Evolutionary conservation across 129 eudicot species (phyloP).

Genomic region (Helianthus tuberosus): DNA sequence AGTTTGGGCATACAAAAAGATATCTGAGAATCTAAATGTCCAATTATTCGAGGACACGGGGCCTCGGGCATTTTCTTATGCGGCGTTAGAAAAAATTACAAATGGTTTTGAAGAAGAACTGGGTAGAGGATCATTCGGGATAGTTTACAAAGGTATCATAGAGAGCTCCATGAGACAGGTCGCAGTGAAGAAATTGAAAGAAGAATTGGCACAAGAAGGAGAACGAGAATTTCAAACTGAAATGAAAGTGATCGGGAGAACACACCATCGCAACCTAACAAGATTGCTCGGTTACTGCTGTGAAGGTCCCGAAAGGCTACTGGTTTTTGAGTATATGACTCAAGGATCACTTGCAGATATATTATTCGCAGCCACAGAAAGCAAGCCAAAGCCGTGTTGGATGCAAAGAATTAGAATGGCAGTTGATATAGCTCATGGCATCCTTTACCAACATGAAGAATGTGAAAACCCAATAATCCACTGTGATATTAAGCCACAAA

Average conservation of each 20-base stretch:
- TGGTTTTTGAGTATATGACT: slow-evolving; percentile 51
- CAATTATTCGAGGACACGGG: slow-evolving; percentile 18
- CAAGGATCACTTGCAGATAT: slow-evolving; percentile 52
- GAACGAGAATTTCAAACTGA: slow-evolving; percentile 50
- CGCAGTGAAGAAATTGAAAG: slow-evolving; percentile 38
- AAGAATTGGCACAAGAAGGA: background rate
- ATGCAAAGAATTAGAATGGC: slow-evolving; percentile 26
- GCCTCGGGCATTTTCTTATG: slow-evolving; percentile 36
- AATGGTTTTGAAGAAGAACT: slow-evolving; percentile 40
- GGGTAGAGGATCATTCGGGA: slow-evolving; percentile 53
- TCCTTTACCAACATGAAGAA: slow-evolving; percentile 39
- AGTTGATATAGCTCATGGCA: slow-evolving; percentile 29
- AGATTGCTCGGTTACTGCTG: slow-evolving; percentile 44
- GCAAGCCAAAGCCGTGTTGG: slow-evolving; percentile 32
- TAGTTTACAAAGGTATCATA: slow-evolving; percentile 46
- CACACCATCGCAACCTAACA: slow-evolving; percentile 50
- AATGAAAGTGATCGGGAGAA: slow-evolving; percentile 44
- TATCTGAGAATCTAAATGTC: slow-evolving; percentile 5
- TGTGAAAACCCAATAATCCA: slow-evolving; percentile 42
- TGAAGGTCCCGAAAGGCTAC: slow-evolving; percentile 36
- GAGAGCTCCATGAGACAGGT: slow-evolving; percentile 28
- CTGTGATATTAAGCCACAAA: slow-evolving; percentile 50
- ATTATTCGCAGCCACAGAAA: slow-evolving; percentile 21
- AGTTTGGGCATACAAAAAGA: slow-evolving; percentile 15
- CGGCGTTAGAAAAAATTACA: slow-evolving; percentile 35